Conservation (phyloP, 2,329 filamentous ascomycete genomes). For the Raffaelea albimanens region DNA sequence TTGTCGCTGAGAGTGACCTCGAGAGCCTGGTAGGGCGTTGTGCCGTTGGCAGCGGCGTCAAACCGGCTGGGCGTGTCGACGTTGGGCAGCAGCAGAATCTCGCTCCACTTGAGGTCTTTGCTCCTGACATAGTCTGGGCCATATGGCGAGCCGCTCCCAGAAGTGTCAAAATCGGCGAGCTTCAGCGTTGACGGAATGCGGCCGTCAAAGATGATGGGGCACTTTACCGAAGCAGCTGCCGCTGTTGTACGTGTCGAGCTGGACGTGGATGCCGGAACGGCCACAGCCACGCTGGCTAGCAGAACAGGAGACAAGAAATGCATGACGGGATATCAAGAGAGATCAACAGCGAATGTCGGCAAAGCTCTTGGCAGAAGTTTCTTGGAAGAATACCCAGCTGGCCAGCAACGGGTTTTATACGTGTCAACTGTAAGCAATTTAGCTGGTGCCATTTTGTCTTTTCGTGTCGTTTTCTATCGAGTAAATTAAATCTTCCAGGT, state of each 20-base stretch:
- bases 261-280: not conserved
- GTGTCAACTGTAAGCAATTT: too few relatives aligned
- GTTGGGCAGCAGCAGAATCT: slow-evolving; percentile 24
- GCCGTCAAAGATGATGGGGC: slow-evolving; percentile 27
- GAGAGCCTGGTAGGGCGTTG: slow-evolving; percentile 21
- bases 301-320: not conserved
- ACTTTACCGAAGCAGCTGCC: slow-evolving; percentile 11
- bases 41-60: slow-evolving; percentile 20
- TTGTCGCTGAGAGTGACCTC: slow-evolving; percentile 34
- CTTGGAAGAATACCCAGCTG: too few relatives aligned
- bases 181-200: slow-evolving; percentile 19
- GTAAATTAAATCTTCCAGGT: too few relatives aligned
- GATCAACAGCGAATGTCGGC: not conserved
- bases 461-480: too few relatives aligned
- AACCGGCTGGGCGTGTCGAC: slow-evolving; percentile 22
- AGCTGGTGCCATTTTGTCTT: too few relatives aligned
- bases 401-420: too few relatives aligned
- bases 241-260: too few relatives aligned
- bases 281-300: slow-evolving; percentile 3
- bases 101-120: slow-evolving; percentile 23
- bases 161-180: slow-evolving; percentile 22
- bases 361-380: not conserved
- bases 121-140: slow-evolving; percentile 28
- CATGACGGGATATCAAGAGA: not conserved
- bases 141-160: slow-evolving; percentile 21